Conservation (phyloP, 371 early-diverging fungal species). For the Syncephalastrum monosporum region DNA sequence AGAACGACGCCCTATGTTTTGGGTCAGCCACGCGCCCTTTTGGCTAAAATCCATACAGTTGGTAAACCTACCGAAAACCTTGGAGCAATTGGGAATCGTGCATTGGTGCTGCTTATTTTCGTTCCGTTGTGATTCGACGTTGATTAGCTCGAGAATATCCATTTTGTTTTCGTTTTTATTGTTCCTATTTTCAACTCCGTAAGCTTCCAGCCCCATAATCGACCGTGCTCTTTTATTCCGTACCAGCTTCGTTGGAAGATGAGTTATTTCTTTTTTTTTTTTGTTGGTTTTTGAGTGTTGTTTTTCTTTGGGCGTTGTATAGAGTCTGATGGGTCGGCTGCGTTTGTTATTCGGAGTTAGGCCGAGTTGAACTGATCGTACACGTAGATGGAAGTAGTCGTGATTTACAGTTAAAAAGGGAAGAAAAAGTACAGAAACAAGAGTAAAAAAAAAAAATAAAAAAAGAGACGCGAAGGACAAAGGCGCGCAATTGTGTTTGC, state of each 20-base stretch:
- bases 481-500: too few relatives aligned
- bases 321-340: too few relatives aligned
- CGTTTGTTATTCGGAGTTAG: too few relatives aligned
- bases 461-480: too few relatives aligned
- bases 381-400: too few relatives aligned
- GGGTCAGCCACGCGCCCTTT: background rate
- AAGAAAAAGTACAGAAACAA: too few relatives aligned
- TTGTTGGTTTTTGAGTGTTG: background rate
- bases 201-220: too few relatives aligned
- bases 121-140: constrained; percentile 49
- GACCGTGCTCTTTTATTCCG: background rate
- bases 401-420: too few relatives aligned
- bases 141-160: constrained; percentile 72
- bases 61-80: constrained; percentile 58
- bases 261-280: constrained; percentile 1
- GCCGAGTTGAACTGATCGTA: too few relatives aligned
- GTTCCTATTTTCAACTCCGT: too few relatives aligned
- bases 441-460: too few relatives aligned
- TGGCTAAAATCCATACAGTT: background rate
- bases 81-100: constrained; percentile 60
- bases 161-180: constrained; percentile 22
- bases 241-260: background rate
- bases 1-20: constrained; percentile 50
- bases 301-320: constrained; percentile 6
- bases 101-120: constrained; percentile 60